Evolutionary conservation across 768 basidiomycete species (phyloP), one percentile per base, ranked within the genome.

Genomic region (Holtermannia corniformis): DNA sequence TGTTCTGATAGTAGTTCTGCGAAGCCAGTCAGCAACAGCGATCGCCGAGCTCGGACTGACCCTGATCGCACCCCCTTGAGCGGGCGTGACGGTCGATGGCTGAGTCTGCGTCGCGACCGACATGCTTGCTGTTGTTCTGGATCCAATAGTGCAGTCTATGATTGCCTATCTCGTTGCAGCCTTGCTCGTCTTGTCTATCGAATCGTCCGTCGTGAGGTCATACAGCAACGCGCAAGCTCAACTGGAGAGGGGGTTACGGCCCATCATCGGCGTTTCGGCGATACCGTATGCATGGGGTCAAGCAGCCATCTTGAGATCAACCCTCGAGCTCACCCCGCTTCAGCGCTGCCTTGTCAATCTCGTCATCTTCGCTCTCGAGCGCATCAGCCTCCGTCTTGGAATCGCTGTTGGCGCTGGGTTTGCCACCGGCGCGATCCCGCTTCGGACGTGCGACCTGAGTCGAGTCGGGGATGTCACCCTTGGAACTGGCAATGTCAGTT

Each of bases 1-100:
- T 99, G 16, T 88, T 84, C 71, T 91, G 87, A 69, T 92, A 96
- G 77, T 93, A 99, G 0, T 85, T 81, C 67, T 90, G 53, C 14
- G n/a, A n/a, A n/a, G n/a, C n/a, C n/a, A n/a, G n/a, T n/a, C n/a
- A n/a, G n/a, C n/a, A n/a, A n/a, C n/a, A n/a, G n/a, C n/a, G n/a
- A n/a, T n/a, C n/a, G n/a, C n/a, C n/a, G n/a, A n/a, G n/a, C n/a
- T n/a, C 10, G 43, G 10, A 44, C 43, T 44, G 10, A 44, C 43
- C 43, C 22, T 44, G 43, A 44, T 44, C 20, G 43, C 22, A 19
- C n/a, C n/a, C 7, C 10, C 7, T 19, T 44, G 43, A 7, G 20
- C 43, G 10, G 43, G 22, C 7, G 43, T n/a, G n/a, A n/a, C n/a
- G n/a, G n/a, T n/a, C n/a, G n/a, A n/a, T n/a, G n/a, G 22, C 16